These are phyloP conservation scores for Teunomyces lycoperdinae DNA, from an alignment of 805 yeast genomes.

Conservation along the genomic window DNA sequence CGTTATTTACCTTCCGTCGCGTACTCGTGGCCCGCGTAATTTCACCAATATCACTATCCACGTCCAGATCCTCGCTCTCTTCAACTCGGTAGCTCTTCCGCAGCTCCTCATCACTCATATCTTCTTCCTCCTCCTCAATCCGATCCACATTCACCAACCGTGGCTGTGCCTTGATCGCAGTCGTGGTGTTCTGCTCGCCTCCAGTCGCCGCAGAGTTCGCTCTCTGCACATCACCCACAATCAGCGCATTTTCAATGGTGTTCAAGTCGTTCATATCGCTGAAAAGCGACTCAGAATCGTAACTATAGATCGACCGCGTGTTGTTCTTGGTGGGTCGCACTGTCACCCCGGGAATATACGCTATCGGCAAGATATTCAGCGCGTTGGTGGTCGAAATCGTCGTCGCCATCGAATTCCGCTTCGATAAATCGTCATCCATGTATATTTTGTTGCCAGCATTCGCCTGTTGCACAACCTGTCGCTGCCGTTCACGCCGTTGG, in stretches of 20 bases:
- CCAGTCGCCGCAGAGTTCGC: constrained; percentile 14
- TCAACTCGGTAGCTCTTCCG: neutral
- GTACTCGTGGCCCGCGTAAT: constrained; percentile 41
- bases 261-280: constrained; percentile 33
- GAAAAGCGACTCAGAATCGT: constrained; percentile 41
- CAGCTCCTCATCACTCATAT: neutral
- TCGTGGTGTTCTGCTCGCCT: constrained; percentile 47
- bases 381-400: constrained; percentile 71
- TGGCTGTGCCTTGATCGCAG: constrained; percentile 77
- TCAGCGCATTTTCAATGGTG: constrained; percentile 46
- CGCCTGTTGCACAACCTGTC: constrained; percentile 13
- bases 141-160: constrained; percentile 57
- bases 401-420: constrained; percentile 49
- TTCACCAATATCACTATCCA: constrained; percentile 46
- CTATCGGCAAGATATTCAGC: constrained; percentile 85
- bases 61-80: constrained; percentile 29
- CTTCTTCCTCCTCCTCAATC: constrained; percentile 36
- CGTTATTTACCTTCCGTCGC: neutral
- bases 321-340: constrained; percentile 49
- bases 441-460: constrained; percentile 12
- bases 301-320: constrained; percentile 43
- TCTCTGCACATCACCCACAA: constrained; percentile 37
- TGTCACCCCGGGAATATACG: constrained; percentile 92
- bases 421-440: constrained; percentile 15
- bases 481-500: constrained; percentile 14